Conservation (phyloP, 2,329 filamentous ascomycete genomes). For the Fusarium stilboides region DNA sequence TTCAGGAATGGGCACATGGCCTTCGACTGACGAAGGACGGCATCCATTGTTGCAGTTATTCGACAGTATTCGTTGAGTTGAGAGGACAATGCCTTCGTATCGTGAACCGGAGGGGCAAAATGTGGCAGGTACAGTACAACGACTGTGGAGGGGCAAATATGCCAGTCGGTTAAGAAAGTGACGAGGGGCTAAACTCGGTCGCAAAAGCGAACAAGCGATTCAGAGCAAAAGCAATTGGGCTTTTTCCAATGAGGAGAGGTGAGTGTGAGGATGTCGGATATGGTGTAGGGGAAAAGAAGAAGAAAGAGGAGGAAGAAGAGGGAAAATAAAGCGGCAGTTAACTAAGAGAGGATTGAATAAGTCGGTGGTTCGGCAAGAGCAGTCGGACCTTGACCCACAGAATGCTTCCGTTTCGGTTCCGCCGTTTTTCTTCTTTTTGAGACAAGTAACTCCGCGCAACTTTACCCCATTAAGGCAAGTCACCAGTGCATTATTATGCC, state of each 20-base stretch:
- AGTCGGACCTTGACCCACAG: slow-evolving; percentile 44
- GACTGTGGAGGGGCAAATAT: slow-evolving; percentile 36
- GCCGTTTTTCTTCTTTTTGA: slow-evolving; percentile 26
- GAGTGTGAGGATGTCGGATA: slow-evolving; percentile 2
- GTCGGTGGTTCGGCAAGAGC: slow-evolving; percentile 47
- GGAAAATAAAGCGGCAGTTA: slow-evolving; percentile 35
- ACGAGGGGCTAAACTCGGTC: slow-evolving; percentile 36
- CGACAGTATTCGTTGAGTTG: slow-evolving; percentile 13
- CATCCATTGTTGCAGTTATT: slow-evolving; percentile 78
- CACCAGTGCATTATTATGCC: slow-evolving; percentile 23
- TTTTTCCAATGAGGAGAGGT: not conserved
- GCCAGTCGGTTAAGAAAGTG: slow-evolving; percentile 28
- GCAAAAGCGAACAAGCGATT: slow-evolving; percentile 32
- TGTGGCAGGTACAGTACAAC: slow-evolving; percentile 15
- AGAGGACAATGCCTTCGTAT: slow-evolving; percentile 20
- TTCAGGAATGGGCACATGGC: slow-evolving; percentile 98
- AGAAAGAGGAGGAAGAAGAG: slow-evolving; percentile 8
- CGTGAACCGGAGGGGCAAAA: slow-evolving; percentile 39
- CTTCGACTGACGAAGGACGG: slow-evolving; percentile 94
- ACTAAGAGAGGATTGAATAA: slow-evolving; percentile 26
- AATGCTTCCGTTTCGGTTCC: slow-evolving; percentile 46
- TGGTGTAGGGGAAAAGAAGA: slow-evolving; percentile 3
- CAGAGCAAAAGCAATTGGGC: slow-evolving; percentile 37
- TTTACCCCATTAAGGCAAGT: slow-evolving; percentile 38
- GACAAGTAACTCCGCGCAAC: slow-evolving; percentile 30